A percentile compares a stretch with the other conserved stretches of the same genome.
phyloP scores from a whole-genome alignment of 441 rosid genomes.

The Gossypium lobatum region DNA sequence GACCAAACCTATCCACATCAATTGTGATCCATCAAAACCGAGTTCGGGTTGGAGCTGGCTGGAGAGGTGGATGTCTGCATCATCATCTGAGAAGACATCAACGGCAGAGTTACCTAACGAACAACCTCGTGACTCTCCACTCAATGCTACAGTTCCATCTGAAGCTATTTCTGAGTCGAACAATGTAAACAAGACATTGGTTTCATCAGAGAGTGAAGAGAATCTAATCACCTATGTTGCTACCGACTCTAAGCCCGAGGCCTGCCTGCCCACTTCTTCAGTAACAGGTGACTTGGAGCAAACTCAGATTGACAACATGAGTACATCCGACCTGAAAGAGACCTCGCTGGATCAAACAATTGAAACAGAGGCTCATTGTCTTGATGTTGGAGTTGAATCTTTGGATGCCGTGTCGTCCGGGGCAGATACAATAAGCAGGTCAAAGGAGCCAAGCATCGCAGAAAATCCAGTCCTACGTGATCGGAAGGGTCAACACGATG shows the following conservation, averaged over 20 bases:
- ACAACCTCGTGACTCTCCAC: slow-evolving; percentile 24
- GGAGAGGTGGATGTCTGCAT: slow-evolving; percentile 88
- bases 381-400: slow-evolving; percentile 36
- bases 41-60: slow-evolving; percentile 87
- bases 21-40: slow-evolving; percentile 72
- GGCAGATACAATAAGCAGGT: neutral
- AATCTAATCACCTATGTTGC: slow-evolving; percentile 35
- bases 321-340: slow-evolving; percentile 32
- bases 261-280: slow-evolving; percentile 20
- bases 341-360: slow-evolving; percentile 30
- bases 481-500: slow-evolving; percentile 37
- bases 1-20: slow-evolving; percentile 58
- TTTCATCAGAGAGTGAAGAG: slow-evolving; percentile 33
- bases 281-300: slow-evolving; percentile 26
- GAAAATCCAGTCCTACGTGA: slow-evolving; percentile 27
- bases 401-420: slow-evolving; percentile 15
- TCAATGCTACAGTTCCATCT: slow-evolving; percentile 24
- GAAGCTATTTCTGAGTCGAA: slow-evolving; percentile 27
- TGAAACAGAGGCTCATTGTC: slow-evolving; percentile 23
- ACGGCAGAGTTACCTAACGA: slow-evolving; percentile 27
- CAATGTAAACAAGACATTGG: slow-evolving; percentile 24
- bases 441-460: slow-evolving; percentile 12
- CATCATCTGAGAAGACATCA: slow-evolving; percentile 41
- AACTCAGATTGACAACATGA: slow-evolving; percentile 28
- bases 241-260: slow-evolving; percentile 28